Evolutionary conservation across 164 flowering plant genomes (phyloP).

Genomic region (Nymphaea colorata): DNA sequence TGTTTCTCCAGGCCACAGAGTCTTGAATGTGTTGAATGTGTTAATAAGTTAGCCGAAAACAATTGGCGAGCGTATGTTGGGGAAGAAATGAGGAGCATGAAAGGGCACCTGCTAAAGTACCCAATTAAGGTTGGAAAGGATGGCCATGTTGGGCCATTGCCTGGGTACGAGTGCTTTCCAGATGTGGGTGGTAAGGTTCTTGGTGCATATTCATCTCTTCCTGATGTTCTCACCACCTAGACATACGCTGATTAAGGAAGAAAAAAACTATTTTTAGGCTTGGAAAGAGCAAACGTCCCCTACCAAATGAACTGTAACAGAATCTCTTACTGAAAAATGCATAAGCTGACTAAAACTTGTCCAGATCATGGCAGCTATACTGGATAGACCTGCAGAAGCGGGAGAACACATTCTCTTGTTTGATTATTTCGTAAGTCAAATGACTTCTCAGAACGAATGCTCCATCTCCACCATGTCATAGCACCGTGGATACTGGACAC

Average conservation of each 20-base stretch:
- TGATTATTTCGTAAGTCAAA: too few species aligned
- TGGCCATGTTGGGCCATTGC: slow-evolving; percentile 46
- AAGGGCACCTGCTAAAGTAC: slow-evolving; percentile 50
- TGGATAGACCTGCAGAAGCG: too few species aligned
- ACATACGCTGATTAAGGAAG: background rate
- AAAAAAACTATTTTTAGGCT: background rate
- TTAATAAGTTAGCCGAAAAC: slow-evolving; percentile 29
- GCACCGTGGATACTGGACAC: too few species aligned
- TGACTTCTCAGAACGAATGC: too few species aligned
- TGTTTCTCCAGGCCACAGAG: slow-evolving; percentile 31
- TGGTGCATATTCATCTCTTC: slow-evolving; percentile 58
- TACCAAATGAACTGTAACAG: background rate
- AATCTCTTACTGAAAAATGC: background rate
- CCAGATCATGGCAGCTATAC: too few species aligned
- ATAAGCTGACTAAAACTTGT: too few species aligned
- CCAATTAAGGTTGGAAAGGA: slow-evolving; percentile 34
- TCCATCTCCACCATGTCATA: too few species aligned
- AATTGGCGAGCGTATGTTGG: slow-evolving; percentile 42
- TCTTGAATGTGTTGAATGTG: slow-evolving; percentile 32
- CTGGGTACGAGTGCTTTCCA: slow-evolving; percentile 52
- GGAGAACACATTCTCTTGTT: too few species aligned
- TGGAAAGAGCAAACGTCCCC: too few species aligned
- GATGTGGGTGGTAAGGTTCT: slow-evolving; percentile 77
- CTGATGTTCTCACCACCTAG: slow-evolving; percentile 65
- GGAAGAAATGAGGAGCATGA: slow-evolving; percentile 27